These are phyloP conservation scores for Primulina tabacum DNA, from an alignment of 257 asterid genomes.

Conservation along the genomic window DNA sequence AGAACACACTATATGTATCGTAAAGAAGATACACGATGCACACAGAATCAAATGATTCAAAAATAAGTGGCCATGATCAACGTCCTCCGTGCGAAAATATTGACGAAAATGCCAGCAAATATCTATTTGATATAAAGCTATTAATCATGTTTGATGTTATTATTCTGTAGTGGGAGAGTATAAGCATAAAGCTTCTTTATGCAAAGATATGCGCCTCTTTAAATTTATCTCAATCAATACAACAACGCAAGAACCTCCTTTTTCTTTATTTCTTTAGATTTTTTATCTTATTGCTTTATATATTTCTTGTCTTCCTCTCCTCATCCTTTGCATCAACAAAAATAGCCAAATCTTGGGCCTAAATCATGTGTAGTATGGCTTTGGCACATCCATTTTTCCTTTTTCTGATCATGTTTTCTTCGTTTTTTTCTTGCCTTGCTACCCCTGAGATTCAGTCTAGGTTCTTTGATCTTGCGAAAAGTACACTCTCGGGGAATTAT, in stretches of 20 bases:
- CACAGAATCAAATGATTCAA: not conserved
- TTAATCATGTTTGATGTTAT: conserved; percentile 26
- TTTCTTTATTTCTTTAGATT: conserved; percentile 26
- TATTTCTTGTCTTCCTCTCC: conserved; percentile 40
- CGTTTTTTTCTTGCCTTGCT: conserved; percentile 24
- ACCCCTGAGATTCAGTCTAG: conserved; percentile 30
- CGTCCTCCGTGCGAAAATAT: conserved; percentile 22
- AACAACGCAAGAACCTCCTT: conserved; percentile 42
- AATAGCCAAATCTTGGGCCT: conserved; percentile 11
- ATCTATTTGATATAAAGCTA: conserved; percentile 30
- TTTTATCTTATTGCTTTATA: conserved; percentile 38
- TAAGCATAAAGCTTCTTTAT: conserved; percentile 61
- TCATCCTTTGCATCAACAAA: conserved; percentile 31
- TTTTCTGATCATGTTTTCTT: conserved; percentile 29
- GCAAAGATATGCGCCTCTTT: conserved; percentile 44
- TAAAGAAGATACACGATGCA: not conserved
- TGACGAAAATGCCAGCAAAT: conserved; percentile 25
- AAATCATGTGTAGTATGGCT: conserved; percentile 32
- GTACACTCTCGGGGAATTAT: conserved; percentile 39
- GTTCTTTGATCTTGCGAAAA: conserved; percentile 49
- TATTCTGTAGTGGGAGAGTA: conserved; percentile 54
- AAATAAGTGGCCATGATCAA: conserved; percentile 30
- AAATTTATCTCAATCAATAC: conserved; percentile 29
- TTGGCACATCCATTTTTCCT: conserved; percentile 25
- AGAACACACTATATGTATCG: not conserved